These are phyloP conservation scores for Blastocladiella emersonii DNA, from an alignment of 371 early-diverging fungal genomes.

Conservation along the genomic window DNA sequence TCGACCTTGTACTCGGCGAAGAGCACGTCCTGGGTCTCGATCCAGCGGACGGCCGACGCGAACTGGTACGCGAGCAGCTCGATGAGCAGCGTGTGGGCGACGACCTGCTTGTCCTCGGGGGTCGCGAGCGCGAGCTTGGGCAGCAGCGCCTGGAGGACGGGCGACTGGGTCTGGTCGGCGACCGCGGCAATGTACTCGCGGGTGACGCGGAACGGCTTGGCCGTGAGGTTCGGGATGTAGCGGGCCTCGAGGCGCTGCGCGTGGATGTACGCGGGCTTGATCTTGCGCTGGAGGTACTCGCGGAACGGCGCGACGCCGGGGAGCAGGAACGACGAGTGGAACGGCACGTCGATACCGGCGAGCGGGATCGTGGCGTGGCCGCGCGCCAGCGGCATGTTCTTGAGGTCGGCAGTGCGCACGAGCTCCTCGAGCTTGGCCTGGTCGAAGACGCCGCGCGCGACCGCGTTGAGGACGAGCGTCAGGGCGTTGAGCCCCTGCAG, in stretches of 20 bases:
- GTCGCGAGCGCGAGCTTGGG: slow-evolving; percentile 14
- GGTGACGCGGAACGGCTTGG: slow-evolving; percentile 67
- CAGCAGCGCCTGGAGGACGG: slow-evolving; percentile 39
- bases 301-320: slow-evolving; percentile 88
- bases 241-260: slow-evolving; percentile 58
- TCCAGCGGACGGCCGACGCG: slow-evolving; percentile 89
- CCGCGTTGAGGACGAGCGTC: slow-evolving; percentile 63
- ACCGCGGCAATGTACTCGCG: slow-evolving; percentile 68
- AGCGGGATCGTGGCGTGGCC: slow-evolving; percentile 86
- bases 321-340: slow-evolving; percentile 86
- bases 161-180: slow-evolving; percentile 54
- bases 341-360: slow-evolving; percentile 89
- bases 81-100: slow-evolving; percentile 66
- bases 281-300: slow-evolving; percentile 63
- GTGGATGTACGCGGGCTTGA: slow-evolving; percentile 60
- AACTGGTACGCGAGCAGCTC: slow-evolving; percentile 92
- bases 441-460: slow-evolving; percentile 52
- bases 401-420: slow-evolving; percentile 23
- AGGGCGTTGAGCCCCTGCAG: slow-evolving; percentile 63
- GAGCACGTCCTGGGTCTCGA: slow-evolving; percentile 90
- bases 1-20: slow-evolving; percentile 66
- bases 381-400: slow-evolving; percentile 60
- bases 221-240: slow-evolving; percentile 94
- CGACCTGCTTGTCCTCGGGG: slow-evolving; percentile 42
- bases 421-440: slow-evolving; percentile 57